Base-by-base conservation (phyloP, 176 grass and related monocot species). In the Alopecurus myosuroides region DNA sequence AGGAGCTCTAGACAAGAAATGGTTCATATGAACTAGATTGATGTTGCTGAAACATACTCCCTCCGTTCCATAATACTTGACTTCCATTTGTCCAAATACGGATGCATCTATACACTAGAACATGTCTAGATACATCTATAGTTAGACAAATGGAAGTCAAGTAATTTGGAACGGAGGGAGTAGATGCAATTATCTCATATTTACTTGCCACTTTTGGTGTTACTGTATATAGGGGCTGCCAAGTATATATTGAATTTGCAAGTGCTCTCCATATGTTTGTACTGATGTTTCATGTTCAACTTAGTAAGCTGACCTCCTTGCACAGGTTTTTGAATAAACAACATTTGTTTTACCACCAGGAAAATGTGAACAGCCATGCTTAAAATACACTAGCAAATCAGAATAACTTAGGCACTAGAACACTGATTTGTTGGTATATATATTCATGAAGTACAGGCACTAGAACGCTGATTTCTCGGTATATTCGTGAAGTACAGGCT, bases 211-310 rank as follows among this genome's bases (percentile, higher is more conserved):
- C 60, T 39, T 51, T 2, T 50, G 9, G 40, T 66, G 48, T 67
- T 80, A 80, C 29, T 31, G 20, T 50, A 50, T 17, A 51, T 81
- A 81, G 53, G 30, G 29, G 46, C 5, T 75, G 29, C 51, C 3
- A 80, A 65, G 26, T 46, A 28, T 7, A 50, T 11, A 14, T 15
- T 78, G 9, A 39, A 80, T 18, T 31, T 62, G 31, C 42, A 80
- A 72, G 41, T n/a, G 41, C 66, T 82, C 57, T 45, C 52, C 65
- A 79, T 61, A 26, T 49, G 40, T 62, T 79, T 80, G 33, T 36
- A 67, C 18, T 75, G 3, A 51, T 52, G 33, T 75, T 33, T 49
- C 72, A 51, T 75, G 72, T 51, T 75, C 11, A 75, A 33, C 51
- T 22, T 75, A 51, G 44, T 49, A 74, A 19, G 70, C 15, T 49